Evolutionary conservation across 1,284 basidiomycete genomes (phyloP), one percentile per base, ranked within the genome.

Genomic region (Microstroma glucosiphilum): DNA sequence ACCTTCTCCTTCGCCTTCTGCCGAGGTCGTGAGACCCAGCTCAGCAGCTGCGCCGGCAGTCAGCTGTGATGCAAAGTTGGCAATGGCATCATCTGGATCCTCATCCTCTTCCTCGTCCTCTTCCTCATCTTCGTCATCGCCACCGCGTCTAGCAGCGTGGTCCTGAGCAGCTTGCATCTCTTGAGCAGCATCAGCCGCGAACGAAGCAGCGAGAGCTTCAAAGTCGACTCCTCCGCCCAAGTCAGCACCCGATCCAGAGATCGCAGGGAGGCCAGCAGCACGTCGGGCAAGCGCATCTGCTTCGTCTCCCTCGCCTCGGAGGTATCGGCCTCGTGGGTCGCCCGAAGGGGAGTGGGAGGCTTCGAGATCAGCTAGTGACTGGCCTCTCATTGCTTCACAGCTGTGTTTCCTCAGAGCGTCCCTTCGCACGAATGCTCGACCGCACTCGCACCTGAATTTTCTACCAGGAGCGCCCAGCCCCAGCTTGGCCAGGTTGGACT

Each of bases 371-470:
- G 15, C 21, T 21, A 54, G 8, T 6, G 21, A 19, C 51, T 26
- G 51, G 21, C 51, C 51, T 25, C 21, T 4, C 17, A 25, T 54
- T 15, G 51, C 51, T 13, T 67, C 67, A 61, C 75, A 78, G 43
- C 71, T 67, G 62, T 77, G 75, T 1, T 70, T 67, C 41, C 67
- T 68, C 25, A 69, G 67, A 2, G 75, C 76, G 56, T 78, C 76
- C 43, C 76, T 63, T 1, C 76, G 71, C 9, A 78, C 76, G 56
- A 78, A 78, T 0, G 65, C 69, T 13, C 72, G 62, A 2, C 73
- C 70, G 43, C 76, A 78, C 23, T 56, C 61, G 62, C 76, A 78
- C 4, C 73, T 67, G 48, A 78, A 75, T 62, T 78, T 78, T 37
- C 72, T 71, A 19, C 72, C 70, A 0, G 76, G 76, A 4, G 73